Conservation (phyloP, 306 rosid species). For the Acacia crassicarpa region DNA sequence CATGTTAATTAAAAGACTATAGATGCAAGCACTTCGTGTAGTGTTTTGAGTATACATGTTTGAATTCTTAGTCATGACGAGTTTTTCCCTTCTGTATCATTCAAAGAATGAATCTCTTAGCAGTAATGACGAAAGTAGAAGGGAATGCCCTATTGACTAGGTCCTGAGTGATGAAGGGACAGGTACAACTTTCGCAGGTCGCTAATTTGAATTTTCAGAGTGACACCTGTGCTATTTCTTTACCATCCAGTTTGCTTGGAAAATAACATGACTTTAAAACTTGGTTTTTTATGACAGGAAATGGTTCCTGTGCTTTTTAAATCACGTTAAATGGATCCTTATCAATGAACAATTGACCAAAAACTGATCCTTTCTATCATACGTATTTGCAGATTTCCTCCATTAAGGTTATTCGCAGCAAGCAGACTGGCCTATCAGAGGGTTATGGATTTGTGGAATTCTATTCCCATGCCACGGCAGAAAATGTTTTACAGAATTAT, state of each 20-base stretch:
- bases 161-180: constrained; percentile 11
- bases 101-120: constrained; percentile 22
- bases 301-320: constrained; percentile 19
- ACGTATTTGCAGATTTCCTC: constrained; percentile 60
- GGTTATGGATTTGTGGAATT: constrained; percentile 97
- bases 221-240: constrained; percentile 20
- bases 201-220: constrained; percentile 18
- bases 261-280: constrained; percentile 10
- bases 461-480: constrained; percentile 76
- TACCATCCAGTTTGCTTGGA: constrained; percentile 11
- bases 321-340: neutral
- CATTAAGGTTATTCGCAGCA: constrained; percentile 87
- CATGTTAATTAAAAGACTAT: constrained; percentile 23
- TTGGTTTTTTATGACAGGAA: constrained; percentile 21
- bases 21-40: neutral
- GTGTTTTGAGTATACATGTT: neutral
- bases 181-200: constrained; percentile 40
- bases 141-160: constrained; percentile 3
- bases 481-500: constrained; percentile 81
- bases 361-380: constrained; percentile 16
- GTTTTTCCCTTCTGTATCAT: constrained; percentile 20
- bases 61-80: constrained; percentile 3
- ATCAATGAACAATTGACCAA: neutral
- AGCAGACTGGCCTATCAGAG: constrained; percentile 87
- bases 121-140: neutral